Evolutionary conservation across 345 rosid genomes (phyloP), one percentile per base, ranked within the genome.

Genomic region (Litchi chinensis): DNA sequence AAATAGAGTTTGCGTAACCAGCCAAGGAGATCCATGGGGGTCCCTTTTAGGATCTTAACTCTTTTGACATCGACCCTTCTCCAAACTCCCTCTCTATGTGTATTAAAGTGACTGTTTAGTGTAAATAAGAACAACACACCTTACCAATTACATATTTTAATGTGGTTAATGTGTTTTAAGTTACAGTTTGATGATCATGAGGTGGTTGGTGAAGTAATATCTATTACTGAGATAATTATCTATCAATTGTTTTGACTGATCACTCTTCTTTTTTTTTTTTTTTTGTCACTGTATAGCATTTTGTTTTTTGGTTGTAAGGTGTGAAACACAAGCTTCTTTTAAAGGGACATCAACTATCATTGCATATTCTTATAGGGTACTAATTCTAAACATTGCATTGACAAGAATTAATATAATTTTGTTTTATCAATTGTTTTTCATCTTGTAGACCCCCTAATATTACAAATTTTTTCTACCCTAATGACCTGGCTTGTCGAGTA

Each of bases 11-110:
- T 73, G 89, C 94, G 92, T 89, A 91, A 89, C 75, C 64, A 56
- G 86, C 79, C 79, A 91, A 85, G 87, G 77, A 83, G 88, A 87
- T 91, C 87, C 87, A 44, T 16, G 46, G 65, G 78, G 90, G 92
- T 82, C 78, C 88, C 88, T 70, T 39, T 72, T 54, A 8, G 83
- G 91, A 86, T 87, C 83, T 76, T 70, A 56, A 77, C 67, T 76
- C 82, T 77, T 82, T 76, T 81, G 89, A 86, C 72, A 75, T 79
- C 32, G 85, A 89, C 94, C 62, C 83, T 22, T 68, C 87, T 85
- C 90, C 90, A 68, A 85, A 79, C 84, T 26, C 76, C 7, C 43
- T 9, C 57, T 21, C 67, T 26, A 73, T 60, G 60, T 16, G 43
- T 10, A n/a, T 24, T 28, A 6, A 3, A 28, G 4, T 28, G 41